Evolutionary conservation across 2,329 filamentous ascomycete species (phyloP).

Genomic region (Malbranchea zuffiana): DNA sequence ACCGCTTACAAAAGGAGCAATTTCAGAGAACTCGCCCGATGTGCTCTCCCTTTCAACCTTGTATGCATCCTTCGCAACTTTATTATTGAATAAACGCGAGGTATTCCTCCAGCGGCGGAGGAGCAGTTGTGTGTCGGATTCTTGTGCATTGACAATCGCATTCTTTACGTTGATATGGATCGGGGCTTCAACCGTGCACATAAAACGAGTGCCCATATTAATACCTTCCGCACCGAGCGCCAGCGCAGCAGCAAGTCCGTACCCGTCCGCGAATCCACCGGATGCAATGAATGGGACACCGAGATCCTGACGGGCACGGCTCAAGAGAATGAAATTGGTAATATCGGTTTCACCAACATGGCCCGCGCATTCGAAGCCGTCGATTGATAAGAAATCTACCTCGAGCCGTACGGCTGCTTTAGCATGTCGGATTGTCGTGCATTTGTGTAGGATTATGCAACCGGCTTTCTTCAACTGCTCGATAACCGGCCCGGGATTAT

Average conservation of each 20-base stretch:
- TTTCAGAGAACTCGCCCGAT: slow-evolving; percentile 78
- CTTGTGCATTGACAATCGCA: slow-evolving; percentile 74
- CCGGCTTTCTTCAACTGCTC: slow-evolving; percentile 70
- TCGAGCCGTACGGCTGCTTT: slow-evolving; percentile 85
- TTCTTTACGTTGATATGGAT: slow-evolving; percentile 92
- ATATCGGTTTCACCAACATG: slow-evolving; percentile 46
- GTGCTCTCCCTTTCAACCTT: slow-evolving; percentile 73
- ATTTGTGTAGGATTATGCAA: slow-evolving; percentile 84
- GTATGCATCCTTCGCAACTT: slow-evolving; percentile 67
- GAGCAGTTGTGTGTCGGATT: slow-evolving; percentile 84
- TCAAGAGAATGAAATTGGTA: slow-evolving; percentile 55
- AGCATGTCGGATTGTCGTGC: slow-evolving; percentile 90
- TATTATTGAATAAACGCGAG: slow-evolving; percentile 76
- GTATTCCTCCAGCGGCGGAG: slow-evolving; percentile 91
- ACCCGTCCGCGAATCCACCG: slow-evolving; percentile 88
- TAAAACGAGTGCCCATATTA: slow-evolving; percentile 98
- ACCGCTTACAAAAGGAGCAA: slow-evolving; percentile 78
- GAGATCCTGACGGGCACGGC: slow-evolving; percentile 71
- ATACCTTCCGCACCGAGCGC: slow-evolving; percentile 83
- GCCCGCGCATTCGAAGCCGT: slow-evolving; percentile 93
- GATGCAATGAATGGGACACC: slow-evolving; percentile 85
- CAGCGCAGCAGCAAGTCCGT: slow-evolving; percentile 83
- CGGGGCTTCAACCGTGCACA: slow-evolving; percentile 88
- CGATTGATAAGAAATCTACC: slow-evolving; percentile 92
- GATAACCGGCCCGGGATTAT: slow-evolving; percentile 84